Evolutionary conservation across 2,329 filamentous ascomycete species (phyloP).

Genomic region (Harringtonia aguacate): DNA sequence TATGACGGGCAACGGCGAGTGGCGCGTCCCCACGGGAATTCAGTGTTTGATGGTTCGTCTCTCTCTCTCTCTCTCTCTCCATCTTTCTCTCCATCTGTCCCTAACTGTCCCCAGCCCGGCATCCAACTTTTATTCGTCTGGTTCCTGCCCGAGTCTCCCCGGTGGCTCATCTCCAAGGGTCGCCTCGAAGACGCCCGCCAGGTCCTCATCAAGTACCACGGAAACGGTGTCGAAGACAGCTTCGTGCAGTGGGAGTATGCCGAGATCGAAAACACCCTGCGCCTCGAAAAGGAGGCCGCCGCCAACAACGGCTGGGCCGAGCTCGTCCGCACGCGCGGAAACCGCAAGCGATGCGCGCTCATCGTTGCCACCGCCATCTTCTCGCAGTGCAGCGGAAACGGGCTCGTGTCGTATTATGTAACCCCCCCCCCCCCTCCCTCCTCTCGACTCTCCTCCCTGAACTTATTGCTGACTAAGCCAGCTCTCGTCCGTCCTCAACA

Average conservation of each 20-base stretch:
- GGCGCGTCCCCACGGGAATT: slow-evolving; percentile 19
- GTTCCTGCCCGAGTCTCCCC: slow-evolving; percentile 8
- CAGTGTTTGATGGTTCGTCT: slow-evolving; percentile 3
- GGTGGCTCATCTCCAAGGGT: slow-evolving; percentile 6
- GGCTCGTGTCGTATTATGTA: slow-evolving; percentile 7
- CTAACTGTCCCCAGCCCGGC: too few relatives aligned
- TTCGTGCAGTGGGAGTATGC: too few relatives aligned
- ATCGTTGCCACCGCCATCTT: too few relatives aligned
- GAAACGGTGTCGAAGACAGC: slow-evolving; percentile 18
- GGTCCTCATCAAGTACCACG: slow-evolving; percentile 22
- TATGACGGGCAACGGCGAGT: slow-evolving; percentile 27
- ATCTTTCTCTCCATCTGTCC: too few relatives aligned
- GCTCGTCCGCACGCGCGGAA: neutral
- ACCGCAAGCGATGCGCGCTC: too few relatives aligned
- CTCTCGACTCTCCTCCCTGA: too few relatives aligned
- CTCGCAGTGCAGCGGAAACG: slow-evolving; percentile 5
- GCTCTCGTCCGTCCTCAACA: slow-evolving; percentile 9
- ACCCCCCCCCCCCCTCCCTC: too few relatives aligned
- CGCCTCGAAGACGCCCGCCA: slow-evolving; percentile 17
- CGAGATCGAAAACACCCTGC: too few relatives aligned
- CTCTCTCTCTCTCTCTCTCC: too few relatives aligned
- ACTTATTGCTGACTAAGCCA: too few relatives aligned
- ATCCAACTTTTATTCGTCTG: neutral
- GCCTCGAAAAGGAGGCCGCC: too few relatives aligned
- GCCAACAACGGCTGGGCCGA: neutral